Evolutionary conservation across 768 basidiomycete species (phyloP), one percentile per base, ranked within the genome.

Genomic region (Xerocomellus amylosporus): DNA sequence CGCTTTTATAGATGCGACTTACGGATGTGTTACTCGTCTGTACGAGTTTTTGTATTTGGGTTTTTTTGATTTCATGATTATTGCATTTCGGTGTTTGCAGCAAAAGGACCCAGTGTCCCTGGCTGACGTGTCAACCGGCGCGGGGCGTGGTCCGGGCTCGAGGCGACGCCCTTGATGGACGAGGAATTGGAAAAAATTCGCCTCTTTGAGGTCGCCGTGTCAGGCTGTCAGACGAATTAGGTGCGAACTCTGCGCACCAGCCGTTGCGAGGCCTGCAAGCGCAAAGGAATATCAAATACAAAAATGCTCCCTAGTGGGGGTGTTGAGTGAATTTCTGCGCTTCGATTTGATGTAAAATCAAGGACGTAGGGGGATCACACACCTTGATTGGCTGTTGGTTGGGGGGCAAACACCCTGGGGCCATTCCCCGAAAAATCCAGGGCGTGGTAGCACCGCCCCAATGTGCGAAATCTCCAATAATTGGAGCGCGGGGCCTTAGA

Each of bases 201-300:
- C 40, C 55, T 15, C 39, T 43, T 41, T 51, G 24, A 53, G 49
- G 43, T 26, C 46, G 52, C 51, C 31, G 49, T 43, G 55, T 33
- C 53, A 36, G 31, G 15, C 46, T 31, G 46, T 53, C 51, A 49
- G 38, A 55, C 59, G 14, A 45, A 65, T 59, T 36, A 39, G 50
- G 56, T 52, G 52, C 30, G 19, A 49, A 41, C 34, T n/a, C 57
- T 59, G 49, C 56, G 62, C 62, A 58, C 41, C 49, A 47, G 39
- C 40, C 49, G 26, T 34, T 26, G 24, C 41, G 14, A 30, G 44
- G 36, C 51, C 38, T 53, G 61, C 41, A 50, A 52, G 48, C 39
- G 53, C 38, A 58, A 28, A 28, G 41, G 5, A 24, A 63, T 59
- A 64, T 62, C 52, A 64, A 67, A 66, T 64, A 46, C n/a, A 30